Evolutionary conservation across 768 basidiomycete species (phyloP).

Genomic region (Lactarius sp.): DNA sequence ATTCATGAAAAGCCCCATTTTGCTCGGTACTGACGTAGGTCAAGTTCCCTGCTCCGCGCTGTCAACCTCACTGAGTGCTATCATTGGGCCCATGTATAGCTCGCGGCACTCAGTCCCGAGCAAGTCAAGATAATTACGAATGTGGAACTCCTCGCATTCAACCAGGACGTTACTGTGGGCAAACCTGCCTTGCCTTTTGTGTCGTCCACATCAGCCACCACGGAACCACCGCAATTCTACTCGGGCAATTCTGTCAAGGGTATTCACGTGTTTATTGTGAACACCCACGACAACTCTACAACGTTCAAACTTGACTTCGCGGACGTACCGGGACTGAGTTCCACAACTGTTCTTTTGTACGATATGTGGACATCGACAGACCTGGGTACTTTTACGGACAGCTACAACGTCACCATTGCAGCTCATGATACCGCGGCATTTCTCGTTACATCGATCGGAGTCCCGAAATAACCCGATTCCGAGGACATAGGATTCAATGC

Average conservation of each 20-base stretch:
- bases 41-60: background rate
- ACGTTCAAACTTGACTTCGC: slow-evolving; percentile 45
- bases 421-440: slow-evolving; percentile 52
- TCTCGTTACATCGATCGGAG: slow-evolving; percentile 34
- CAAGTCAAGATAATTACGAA: slow-evolving; percentile 49
- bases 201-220: slow-evolving; percentile 37
- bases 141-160: slow-evolving; percentile 49
- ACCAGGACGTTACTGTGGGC: slow-evolving; percentile 45
- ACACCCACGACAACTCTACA: slow-evolving; percentile 38
- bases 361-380: slow-evolving; percentile 52
- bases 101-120: slow-evolving; percentile 37
- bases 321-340: slow-evolving; percentile 41
- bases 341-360: slow-evolving; percentile 37
- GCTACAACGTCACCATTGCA: slow-evolving; percentile 40
- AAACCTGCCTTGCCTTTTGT: slow-evolving; percentile 47
- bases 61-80: background rate
- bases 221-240: slow-evolving; percentile 50
- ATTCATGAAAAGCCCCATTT: slow-evolving; percentile 54
- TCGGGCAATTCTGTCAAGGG: slow-evolving; percentile 46
- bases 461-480: background rate
- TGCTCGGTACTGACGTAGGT: slow-evolving; percentile 39
- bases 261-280: slow-evolving; percentile 51
- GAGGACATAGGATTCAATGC: background rate
- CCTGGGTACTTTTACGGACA: slow-evolving; percentile 39
- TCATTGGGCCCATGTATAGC: slow-evolving; percentile 31